Base-by-base conservation (phyloP, 805 yeast species). In the Wickerhamiella australiensis region DNA sequence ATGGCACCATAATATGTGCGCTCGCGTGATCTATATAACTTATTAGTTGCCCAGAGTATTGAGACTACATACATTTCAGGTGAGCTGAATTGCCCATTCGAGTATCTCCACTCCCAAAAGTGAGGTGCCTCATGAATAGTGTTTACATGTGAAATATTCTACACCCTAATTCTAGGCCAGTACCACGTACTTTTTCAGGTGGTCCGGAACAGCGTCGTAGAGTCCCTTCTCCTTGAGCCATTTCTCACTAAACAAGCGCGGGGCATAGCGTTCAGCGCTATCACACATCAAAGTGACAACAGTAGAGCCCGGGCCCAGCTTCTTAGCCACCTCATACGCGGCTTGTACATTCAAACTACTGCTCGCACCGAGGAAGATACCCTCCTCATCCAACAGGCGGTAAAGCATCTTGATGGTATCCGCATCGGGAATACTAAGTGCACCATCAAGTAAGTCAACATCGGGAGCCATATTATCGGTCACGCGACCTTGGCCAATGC, bases 401-500 rank as follows among this genome's bases (percentile, higher is more conserved):
- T 81, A 88, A 43, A 87, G 68, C 96, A 88, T 88, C 40, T 71
- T 78, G 57, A 88, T 86, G 12, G 92, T 75, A 54, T 80, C 82
- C 51, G 74, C 82, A 66, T 88, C 96, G 1, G 87, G 77, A 47
- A 88, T 77, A 56, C 76, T 74, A 45, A 84, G 65, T 1, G 96
- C 94, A 57, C 81, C 94, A 61, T 88, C 96, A 33, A 85, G 72
- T 27, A 80, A 64, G 7, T 73, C 80, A 25, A 86, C 68, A 54
- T 85, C 95, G 41, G 78, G 82, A 15, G 71, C 71, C 65, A 88
- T 72, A 65, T 88, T 88, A 54, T 76, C 82, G 5, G 96, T 88
- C 59, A 88, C 82, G 59, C 96, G 75, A 43, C 95, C 95, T 67
- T 88, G 96, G 25, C 96, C 96, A 67, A 88, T 86, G 27, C 96